Base-by-base conservation (phyloP, 2,329 filamentous ascomycete species). In the Pseudogymnoascus sp. region DNA sequence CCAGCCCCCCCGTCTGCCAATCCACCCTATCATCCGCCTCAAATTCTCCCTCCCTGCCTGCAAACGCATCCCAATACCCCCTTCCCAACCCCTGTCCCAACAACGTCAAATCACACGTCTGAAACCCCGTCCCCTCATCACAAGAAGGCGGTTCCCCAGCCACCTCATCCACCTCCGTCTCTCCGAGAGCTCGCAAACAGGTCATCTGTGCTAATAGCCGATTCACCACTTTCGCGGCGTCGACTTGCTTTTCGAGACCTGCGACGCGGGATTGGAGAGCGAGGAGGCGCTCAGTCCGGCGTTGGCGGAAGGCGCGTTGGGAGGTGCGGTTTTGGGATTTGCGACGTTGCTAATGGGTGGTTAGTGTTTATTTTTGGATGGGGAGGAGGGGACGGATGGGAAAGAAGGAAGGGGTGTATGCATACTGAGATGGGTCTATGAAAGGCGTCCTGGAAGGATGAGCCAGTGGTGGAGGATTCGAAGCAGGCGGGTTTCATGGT, bases 261-360 rank as follows among this genome's bases (percentile, higher is more conserved):
- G 8, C 5, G 14, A 52, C 45, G 45, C 45, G 45, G 14, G 45
- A 31, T 16, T 52, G 45, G 3, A 52, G 45, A 2, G 14, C 3
- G 8, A 31, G 14, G 23, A 52, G n/a, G 14, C 45, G 45, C 14
- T 52, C 45, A 25, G 45, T 52, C 23, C 45, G 45, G 45, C 25
- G 45, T 16, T 52, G 25, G 14, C 45, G 45, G 45, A 52, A 52
- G 23, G 45, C 45, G 23, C 45, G 45, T 31, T 52, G 45, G 45
- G 45, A 52, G 45, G 45, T 25, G 45, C 45, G 45, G 45, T 52
- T 52, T 52, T 52, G 45, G 23, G 23, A 52, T 31, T 52, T 52
- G 23, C 23, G 45, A 31, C 45, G 45, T 16, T 52, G 45, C 45
- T 52, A 14, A 14, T 1, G 43, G 23, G 43, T 43, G 5, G 11